Evolutionary conservation across 768 basidiomycete species (phyloP).

Genomic region (Tubosaeta sp.): DNA sequence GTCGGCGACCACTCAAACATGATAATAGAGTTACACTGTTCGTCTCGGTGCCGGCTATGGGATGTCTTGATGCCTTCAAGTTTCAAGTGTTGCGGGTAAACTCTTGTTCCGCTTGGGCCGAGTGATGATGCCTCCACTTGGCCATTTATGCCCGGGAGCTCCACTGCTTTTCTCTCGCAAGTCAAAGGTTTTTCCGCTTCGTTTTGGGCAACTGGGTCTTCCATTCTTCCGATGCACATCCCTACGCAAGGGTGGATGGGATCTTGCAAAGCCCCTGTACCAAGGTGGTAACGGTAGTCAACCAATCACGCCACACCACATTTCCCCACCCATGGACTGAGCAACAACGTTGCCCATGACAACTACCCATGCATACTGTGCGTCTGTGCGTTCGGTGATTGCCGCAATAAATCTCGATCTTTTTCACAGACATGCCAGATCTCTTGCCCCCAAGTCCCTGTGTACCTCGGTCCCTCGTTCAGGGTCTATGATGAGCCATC

Average conservation of each 20-base stretch:
- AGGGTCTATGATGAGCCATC: constrained; percentile 1
- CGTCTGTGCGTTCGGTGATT: constrained; percentile 11
- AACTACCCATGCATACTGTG: not conserved
- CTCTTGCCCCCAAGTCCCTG: constrained; percentile 1
- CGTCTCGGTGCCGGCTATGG: not conserved
- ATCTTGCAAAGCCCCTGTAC: not conserved
- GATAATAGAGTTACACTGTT: not conserved
- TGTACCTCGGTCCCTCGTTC: not conserved
- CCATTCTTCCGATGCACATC: not conserved
- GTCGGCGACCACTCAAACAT: not conserved
- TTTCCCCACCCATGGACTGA: not conserved
- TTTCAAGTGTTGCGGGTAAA: not conserved
- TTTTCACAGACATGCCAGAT: not conserved
- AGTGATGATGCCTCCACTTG: too few relatives aligned
- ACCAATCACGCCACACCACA: constrained; percentile 1
- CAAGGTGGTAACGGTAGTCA: not conserved
- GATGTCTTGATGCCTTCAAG: not conserved
- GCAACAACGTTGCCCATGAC: constrained; percentile 11
- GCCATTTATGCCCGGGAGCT: too few relatives aligned
- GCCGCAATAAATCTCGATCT: constrained; percentile 10
- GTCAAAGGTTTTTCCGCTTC: not conserved
- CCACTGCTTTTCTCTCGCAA: not conserved
- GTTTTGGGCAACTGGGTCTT: not conserved
- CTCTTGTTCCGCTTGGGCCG: not conserved
- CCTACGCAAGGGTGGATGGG: not conserved